Evolutionary conservation across 306 rosid genomes (phyloP).

Genomic region (Prosopis cineraria): DNA sequence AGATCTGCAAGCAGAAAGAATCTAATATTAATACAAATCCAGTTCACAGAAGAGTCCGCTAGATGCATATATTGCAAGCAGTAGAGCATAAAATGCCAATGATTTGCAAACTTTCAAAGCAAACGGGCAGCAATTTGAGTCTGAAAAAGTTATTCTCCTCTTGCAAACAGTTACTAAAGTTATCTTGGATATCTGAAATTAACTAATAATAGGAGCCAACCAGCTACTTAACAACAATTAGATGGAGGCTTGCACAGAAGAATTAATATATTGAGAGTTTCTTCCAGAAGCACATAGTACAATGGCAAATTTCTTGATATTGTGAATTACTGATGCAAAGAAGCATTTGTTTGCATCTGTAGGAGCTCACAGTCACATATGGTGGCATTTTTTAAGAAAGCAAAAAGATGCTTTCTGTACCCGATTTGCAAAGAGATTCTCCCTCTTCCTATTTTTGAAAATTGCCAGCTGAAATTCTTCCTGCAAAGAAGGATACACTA

Average conservation of each 20-base stretch:
- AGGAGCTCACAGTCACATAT: background rate
- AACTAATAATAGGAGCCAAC: background rate
- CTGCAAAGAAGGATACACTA: slow-evolving; percentile 57
- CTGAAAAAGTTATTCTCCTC: background rate
- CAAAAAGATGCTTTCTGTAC: slow-evolving; percentile 47
- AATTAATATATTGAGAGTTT: slow-evolving; percentile 1
- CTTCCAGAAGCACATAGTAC: background rate
- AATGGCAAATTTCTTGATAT: slow-evolving; percentile 24
- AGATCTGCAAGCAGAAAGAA: slow-evolving; percentile 61
- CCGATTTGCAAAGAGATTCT: slow-evolving; percentile 92
- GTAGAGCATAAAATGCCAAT: background rate
- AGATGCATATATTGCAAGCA: background rate
- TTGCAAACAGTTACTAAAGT: background rate
- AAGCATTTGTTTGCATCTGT: slow-evolving; percentile 3
- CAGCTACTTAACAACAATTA: background rate
- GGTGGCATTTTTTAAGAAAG: slow-evolving; percentile 9
- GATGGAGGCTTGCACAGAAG: background rate
- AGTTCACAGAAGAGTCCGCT: slow-evolving; percentile 13
- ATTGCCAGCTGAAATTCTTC: slow-evolving; percentile 97
- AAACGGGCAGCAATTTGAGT: slow-evolving; percentile 13
- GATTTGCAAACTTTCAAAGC: slow-evolving; percentile 2
- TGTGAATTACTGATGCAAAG: slow-evolving; percentile 7
- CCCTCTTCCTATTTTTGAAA: slow-evolving; percentile 88
- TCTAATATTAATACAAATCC: slow-evolving; percentile 42
- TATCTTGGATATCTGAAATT: background rate